Base-by-base conservation (phyloP, 148 eudicot genomes). In the Cornus suecica region DNA sequence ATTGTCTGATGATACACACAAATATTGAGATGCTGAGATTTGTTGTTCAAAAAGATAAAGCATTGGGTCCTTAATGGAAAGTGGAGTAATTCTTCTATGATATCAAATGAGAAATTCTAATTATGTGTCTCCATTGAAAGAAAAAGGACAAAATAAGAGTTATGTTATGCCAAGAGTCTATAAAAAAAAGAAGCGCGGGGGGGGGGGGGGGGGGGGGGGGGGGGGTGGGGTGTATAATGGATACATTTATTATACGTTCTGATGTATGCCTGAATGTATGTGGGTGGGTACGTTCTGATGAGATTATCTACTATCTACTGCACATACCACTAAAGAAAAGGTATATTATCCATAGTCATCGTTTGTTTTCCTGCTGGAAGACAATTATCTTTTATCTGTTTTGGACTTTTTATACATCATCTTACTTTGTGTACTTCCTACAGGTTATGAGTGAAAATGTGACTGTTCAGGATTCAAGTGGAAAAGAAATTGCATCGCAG, bases 401-500 rank as follows among this genome's bases (percentile, higher is more conserved):
- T 5, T 20, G 62, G 8, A n/a, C 62, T 58, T 58, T 58, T 37
- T 10, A 58, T 22, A 58, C 62, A 4, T 58, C 62, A 58, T 58
- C 62, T n/a, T 58, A 58, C 62, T 5, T 58, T 4, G 67, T 74
- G 48, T 37, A 75, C 65, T 69, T 62, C 52, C 54, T 68, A 79
- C 85, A 95, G 99, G 90, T 95, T 41, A 65, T 82, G 70, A 74
- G 76, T 62, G 88, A 84, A n/a, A 88, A 83, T 66, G 88, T 85
- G 65, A 70, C 70, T 61, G 99, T 95, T 77, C 77, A 42, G 64
- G 97, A 91, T 90, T 85, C 82, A 31, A 75, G 80, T 8, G 99
- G 99, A 77, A 86, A 67, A 80, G 81, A 81, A 81, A 86, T 92
- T 76, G 87, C 83, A 65, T 89, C 99, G 68, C 97, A 95, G 86